These are phyloP conservation scores for Hymenotorrendiella dingleyae DNA, from an alignment of 2,329 filamentous ascomycete genomes.

Conservation along the genomic window DNA sequence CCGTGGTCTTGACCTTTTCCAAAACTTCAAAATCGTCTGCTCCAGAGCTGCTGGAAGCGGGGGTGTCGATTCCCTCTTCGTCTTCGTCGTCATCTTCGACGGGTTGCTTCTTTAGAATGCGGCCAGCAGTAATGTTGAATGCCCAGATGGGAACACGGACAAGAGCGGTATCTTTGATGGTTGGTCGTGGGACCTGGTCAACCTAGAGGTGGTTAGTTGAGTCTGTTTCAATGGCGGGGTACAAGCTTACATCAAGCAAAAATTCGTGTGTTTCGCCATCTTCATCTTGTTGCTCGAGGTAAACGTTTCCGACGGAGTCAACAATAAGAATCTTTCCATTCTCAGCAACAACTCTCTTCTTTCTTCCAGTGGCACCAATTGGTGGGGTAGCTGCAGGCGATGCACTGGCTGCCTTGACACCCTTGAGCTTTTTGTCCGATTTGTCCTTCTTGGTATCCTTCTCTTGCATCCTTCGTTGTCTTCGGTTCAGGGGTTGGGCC, in stretches of 20 bases:
- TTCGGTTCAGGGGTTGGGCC: conserved; percentile 65
- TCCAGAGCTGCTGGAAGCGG: conserved; percentile 50
- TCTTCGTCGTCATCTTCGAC: conserved; percentile 34
- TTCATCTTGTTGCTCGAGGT: conserved; percentile 85
- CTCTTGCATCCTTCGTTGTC: conserved; percentile 83
- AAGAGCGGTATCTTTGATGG: conserved; percentile 75
- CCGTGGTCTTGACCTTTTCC: conserved; percentile 41
- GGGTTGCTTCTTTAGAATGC: conserved; percentile 37
- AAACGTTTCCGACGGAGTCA: conserved; percentile 87
- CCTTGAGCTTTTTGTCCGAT: conserved; percentile 49
- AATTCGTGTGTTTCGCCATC: conserved; percentile 80
- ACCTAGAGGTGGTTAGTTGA: conserved; percentile 44
- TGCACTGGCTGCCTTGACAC: conserved; percentile 42
- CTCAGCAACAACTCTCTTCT: conserved; percentile 84
- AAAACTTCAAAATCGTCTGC: conserved; percentile 58
- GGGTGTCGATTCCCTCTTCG: conserved; percentile 41
- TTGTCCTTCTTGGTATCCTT: conserved; percentile 70
- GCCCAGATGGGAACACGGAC: conserved; percentile 71
- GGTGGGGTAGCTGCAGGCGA: conserved; percentile 31
- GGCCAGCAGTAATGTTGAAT: conserved; percentile 52
- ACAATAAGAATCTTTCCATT: conserved; percentile 95
- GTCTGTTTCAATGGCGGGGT: conserved; percentile 1
- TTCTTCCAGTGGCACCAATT: conserved; percentile 63
- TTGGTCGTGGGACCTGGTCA: conserved; percentile 72
- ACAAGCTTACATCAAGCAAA: conserved; percentile 71